A percentile compares a stretch with the other conserved stretches of the same genome.
Evolutionary conservation across 768 basidiomycete species (phyloP).

Genomic region (Panaeolus cyanescens): DNA sequence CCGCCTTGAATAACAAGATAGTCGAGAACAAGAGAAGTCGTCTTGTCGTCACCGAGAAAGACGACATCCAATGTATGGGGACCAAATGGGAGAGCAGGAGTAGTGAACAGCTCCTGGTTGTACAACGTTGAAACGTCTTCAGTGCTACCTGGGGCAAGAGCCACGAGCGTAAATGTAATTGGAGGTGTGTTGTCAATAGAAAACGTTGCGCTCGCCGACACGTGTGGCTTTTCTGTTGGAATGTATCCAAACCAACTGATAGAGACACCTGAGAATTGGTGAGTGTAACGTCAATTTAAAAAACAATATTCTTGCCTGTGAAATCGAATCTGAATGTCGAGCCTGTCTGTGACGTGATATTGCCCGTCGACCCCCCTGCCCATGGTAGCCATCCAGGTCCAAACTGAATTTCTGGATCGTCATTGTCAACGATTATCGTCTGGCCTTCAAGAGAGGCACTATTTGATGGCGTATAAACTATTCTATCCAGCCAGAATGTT

Average conservation of each 20-base stretch:
- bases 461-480: conserved; percentile 5
- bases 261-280: conserved; percentile 20
- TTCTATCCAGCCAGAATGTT: conserved; percentile 11
- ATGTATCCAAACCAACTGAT: conserved; percentile 21
- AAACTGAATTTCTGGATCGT: conserved; percentile 9
- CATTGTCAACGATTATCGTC: not conserved
- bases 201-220: conserved; percentile 17
- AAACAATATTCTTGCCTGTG: not conserved
- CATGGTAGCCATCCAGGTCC: conserved; percentile 10
- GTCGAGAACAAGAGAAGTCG: conserved; percentile 23
- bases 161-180: conserved; percentile 11
- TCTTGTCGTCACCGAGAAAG: conserved; percentile 15
- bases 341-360: not conserved
- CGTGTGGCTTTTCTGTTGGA: conserved; percentile 18
- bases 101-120: conserved; percentile 24
- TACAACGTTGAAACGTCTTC: conserved; percentile 12
- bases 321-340: not conserved
- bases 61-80: conserved; percentile 24
- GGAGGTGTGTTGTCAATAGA: conserved; percentile 20
- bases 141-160: conserved; percentile 9
- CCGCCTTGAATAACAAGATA: conserved; percentile 12
- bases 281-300: not conserved
- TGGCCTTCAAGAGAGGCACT: not conserved
- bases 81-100: conserved; percentile 14
- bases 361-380: not conserved